These are phyloP conservation scores for Tylopilus felleus DNA, from an alignment of 768 basidiomycete genomes.

Conservation along the genomic window DNA sequence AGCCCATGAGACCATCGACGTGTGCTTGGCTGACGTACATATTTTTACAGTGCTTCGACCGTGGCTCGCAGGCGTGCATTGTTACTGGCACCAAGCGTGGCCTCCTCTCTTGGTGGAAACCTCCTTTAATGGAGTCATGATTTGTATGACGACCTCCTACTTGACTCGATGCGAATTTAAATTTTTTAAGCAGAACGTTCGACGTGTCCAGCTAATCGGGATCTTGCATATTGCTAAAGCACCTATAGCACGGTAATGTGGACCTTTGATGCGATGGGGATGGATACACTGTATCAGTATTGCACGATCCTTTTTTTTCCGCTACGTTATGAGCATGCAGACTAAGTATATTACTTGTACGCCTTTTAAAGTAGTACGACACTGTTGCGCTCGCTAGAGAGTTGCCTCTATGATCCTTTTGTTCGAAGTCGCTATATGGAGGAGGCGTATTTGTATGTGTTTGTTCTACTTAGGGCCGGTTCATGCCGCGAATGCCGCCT, in stretches of 20 bases:
- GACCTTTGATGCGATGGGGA: slow-evolving; percentile 15
- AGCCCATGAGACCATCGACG: slow-evolving; percentile 9
- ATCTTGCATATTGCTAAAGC: slow-evolving; percentile 33
- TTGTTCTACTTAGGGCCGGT: slow-evolving; percentile 34
- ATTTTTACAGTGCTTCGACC: slow-evolving; percentile 44
- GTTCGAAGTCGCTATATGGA: neutral
- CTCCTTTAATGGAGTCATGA: slow-evolving; percentile 28
- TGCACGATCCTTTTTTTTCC: slow-evolving; percentile 13
- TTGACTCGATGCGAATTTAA: slow-evolving; percentile 9
- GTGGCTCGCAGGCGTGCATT: slow-evolving; percentile 36
- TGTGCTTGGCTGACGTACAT: slow-evolving; percentile 25
- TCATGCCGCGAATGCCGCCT: slow-evolving; percentile 16
- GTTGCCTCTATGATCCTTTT: neutral
- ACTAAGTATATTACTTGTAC: slow-evolving; percentile 27
- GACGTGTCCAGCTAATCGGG: slow-evolving; percentile 14
- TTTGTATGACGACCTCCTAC: slow-evolving; percentile 20
- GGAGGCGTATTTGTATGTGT: slow-evolving; percentile 25
- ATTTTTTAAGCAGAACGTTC: neutral
- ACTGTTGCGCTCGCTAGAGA: neutral
- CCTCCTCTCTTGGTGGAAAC: slow-evolving; percentile 55
- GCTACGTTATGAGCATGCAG: slow-evolving; percentile 23
- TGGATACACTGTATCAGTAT: slow-evolving; percentile 34
- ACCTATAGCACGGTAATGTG: slow-evolving; percentile 26
- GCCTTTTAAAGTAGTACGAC: slow-evolving; percentile 10
- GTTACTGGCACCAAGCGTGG: slow-evolving; percentile 58